Base-by-base conservation (phyloP, 805 yeast species). In the Starmerella tilneyi region DNA sequence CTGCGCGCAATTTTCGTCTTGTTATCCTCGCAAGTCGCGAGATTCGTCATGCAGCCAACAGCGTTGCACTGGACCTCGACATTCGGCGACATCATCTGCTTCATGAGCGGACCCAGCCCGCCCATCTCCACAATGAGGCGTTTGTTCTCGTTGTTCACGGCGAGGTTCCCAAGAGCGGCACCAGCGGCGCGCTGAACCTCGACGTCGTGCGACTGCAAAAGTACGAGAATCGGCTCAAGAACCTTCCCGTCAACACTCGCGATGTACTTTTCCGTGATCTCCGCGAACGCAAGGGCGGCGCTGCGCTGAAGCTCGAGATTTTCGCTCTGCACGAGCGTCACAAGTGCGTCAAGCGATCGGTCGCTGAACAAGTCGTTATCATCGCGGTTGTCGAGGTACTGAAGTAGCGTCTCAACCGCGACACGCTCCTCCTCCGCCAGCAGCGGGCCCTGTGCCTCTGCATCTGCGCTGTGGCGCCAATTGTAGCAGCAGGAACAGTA, bases 51-150 rank as follows among this genome's bases (percentile, higher is more conserved):
- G 63, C 98, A 92, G 15, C 99, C 99, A 46, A 92, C 98, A 2
- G 99, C 98, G 62, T 92, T 92, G 65, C 99, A 92, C 67, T 92
- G 98, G 31, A 92, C 97, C 64, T 92, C 99, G 47, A 92, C 94
- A 59, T 92, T 92, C 45, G 92, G 76, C 33, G 94, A 81, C 81
- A 85, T 81, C 99, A 92, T 92, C 67, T 92, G 98, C 63, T 94
- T 80, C 57, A 92, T 92, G 37, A 92, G 74, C 5, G 97, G 97
- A 52, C 88, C 95, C 47, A 92, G 74, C 2, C 97, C 98, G 23
- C 97, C 97, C 96, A 92, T 85, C 59, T 89, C 95, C 15, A 94
- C 97, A 49, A 92, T 89, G 43, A 92, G 71, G 15, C 83, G 74
- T 63, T 92, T 92, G 68, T 92, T 92, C 50, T 84, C 96, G 59